These are phyloP conservation scores for Lipomyces japonicus DNA, from an alignment of 805 yeast genomes.

Conservation along the genomic window DNA sequence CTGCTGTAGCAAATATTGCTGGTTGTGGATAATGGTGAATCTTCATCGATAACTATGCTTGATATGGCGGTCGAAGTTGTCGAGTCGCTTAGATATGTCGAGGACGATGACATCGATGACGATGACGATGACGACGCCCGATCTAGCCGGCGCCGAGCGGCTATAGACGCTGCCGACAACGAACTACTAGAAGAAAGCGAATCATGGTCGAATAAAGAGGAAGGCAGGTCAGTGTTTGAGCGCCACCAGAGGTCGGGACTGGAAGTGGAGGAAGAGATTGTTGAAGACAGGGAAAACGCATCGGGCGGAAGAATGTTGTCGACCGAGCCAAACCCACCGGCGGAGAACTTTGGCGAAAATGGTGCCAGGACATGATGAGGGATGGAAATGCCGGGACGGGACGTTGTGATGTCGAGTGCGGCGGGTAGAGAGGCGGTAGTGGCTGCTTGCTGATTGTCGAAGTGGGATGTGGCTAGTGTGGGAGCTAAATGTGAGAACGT, in stretches of 20 bases:
- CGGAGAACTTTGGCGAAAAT: neutral
- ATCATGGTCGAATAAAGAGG: neutral
- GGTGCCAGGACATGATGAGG: conserved; percentile 2
- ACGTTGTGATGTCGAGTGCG: neutral
- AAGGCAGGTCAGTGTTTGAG: neutral
- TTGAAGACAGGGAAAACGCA: conserved; percentile 7
- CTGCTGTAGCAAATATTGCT: conserved; percentile 13
- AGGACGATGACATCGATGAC: conserved; percentile 17
- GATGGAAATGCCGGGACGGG: conserved; percentile 8
- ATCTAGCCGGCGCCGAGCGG: conserved; percentile 21
- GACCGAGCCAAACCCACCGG: neutral
- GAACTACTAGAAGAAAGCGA: neutral
- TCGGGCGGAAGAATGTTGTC: conserved; percentile 18
- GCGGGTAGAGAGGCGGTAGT: too few relatives aligned
- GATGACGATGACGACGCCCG: conserved; percentile 22
- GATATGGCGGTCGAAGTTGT: conserved; percentile 21
- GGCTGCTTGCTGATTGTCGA: too few relatives aligned
- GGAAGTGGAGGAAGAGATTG: neutral
- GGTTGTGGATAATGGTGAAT: conserved; percentile 12
- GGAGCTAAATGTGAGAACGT: too few relatives aligned
- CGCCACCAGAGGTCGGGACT: conserved; percentile 14
- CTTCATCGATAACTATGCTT: conserved; percentile 18
- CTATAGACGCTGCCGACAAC: conserved; percentile 16
- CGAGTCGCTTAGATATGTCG: conserved; percentile 18
- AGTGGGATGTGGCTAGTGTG: too few relatives aligned